phyloP scores from a whole-genome alignment of 805 yeast species.

The Maudiozyma pseudohumilis region DNA sequence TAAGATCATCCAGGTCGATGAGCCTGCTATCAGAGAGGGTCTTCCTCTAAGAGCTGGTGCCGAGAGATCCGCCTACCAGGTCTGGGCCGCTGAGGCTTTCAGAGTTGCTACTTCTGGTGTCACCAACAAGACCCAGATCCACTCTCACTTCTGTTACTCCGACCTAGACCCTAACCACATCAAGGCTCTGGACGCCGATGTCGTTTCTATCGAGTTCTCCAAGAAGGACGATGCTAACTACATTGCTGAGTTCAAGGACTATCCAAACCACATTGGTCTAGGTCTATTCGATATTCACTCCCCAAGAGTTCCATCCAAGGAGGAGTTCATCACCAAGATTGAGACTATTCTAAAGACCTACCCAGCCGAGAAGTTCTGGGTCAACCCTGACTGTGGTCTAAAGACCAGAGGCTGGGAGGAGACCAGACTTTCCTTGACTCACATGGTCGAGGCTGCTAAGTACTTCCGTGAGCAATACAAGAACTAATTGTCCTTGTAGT shows the following conservation, averaged over 20 bases:
- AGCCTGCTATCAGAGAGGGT: conserved; percentile 99
- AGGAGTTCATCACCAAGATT: conserved; percentile 90
- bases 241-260: conserved; percentile 93
- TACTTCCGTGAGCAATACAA: conserved; percentile 63
- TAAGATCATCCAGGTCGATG: conserved; percentile 96
- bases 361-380: conserved; percentile 99
- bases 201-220: conserved; percentile 97
- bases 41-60: conserved; percentile 96
- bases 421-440: conserved; percentile 86
- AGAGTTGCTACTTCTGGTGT: conserved; percentile 99
- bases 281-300: conserved; percentile 99
- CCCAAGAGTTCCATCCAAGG: conserved; percentile 97
- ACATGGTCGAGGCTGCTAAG: conserved; percentile 99
- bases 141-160: conserved; percentile 99
- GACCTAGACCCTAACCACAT: conserved; percentile 99
- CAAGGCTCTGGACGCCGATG: conserved; percentile 99
- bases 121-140: conserved; percentile 89
- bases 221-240: conserved; percentile 99
- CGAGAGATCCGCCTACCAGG: conserved; percentile 91
- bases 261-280: conserved; percentile 99
- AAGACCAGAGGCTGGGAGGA: conserved; percentile 99
- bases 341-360: conserved; percentile 90
- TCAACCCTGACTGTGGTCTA: conserved; percentile 99
- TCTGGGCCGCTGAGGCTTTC: conserved; percentile 99
- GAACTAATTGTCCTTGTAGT: conserved; percentile 5